Evolutionary conservation across 2,329 filamentous ascomycete species (phyloP), one percentile per base, ranked within the genome.

Genomic region (Scedosporium apiospermum): DNA sequence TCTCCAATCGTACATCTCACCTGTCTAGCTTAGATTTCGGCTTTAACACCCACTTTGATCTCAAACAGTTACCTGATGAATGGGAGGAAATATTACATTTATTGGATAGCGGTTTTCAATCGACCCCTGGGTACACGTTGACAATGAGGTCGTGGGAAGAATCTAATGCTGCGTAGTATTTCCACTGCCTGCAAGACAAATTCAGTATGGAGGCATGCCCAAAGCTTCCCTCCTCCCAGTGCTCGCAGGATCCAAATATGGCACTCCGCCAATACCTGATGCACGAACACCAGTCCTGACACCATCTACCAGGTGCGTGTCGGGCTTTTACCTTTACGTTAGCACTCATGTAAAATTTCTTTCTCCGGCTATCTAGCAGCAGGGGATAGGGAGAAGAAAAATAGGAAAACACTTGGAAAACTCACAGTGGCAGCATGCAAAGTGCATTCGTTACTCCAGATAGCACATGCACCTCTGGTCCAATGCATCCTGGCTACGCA

Each of bases 391-490:
- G 75, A 75, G 74, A 51, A 78, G 75, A 74, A 51, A 78, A 38
- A 38, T 12, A 38, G 34, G 34, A 38, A 38, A 38, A 12, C 4
- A 38, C 10, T 38, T 38, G 10, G 34, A 38, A 38, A 12, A 66
- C 84, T 82, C 12, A 76, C 77, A 0, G 68, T 78, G 73, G 62
- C 72, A 74, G 81, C 81, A 83, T 62, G 75, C 74, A 67, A 79
- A 83, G 4, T 82, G 75, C 12, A 85, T 81, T 67, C 85, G 82
- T 0, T 78, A 74, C 85, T 82, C 82, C 82, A 85, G 65, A 85
- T 83, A 1, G 81, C 82, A 26, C 63, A 63, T 53, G 80, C 77
- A 6, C 71, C 69, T 46, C 74, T 71, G 63, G 74, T 66, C 79
- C 78, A 81, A 61, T 70, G 70, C 63, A 73, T 70, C 3, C 80